Percentiles rank a stretch among this genome's conserved stretches.
phyloP scores from a whole-genome alignment of 1,284 basidiomycete species.

The Blastosporella zonata region DNA sequence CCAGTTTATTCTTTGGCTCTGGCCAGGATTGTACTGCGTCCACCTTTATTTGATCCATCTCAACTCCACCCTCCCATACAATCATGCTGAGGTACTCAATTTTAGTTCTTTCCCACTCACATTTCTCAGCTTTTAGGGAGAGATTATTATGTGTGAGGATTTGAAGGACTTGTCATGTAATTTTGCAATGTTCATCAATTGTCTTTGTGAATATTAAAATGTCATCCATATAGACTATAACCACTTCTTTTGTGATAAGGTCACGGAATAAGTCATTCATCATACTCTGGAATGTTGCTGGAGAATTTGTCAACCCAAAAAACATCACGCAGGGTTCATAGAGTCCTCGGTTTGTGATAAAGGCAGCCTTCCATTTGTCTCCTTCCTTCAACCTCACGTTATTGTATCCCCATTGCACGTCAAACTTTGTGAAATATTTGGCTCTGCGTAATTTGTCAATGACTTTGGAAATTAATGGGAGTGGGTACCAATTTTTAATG shows the following conservation, averaged over 20 bases:
- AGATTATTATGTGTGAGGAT: constrained; percentile 34
- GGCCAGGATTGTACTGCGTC: constrained; percentile 15
- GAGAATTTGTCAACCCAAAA: constrained; percentile 33
- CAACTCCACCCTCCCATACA: constrained; percentile 17
- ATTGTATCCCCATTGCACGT: constrained; percentile 24
- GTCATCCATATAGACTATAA: constrained; percentile 22
- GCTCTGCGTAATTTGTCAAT: constrained; percentile 27
- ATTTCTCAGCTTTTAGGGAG: constrained; percentile 36
- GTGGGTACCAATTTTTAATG: constrained; percentile 33
- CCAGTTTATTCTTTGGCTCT: neutral
- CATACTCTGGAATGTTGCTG: constrained; percentile 28
- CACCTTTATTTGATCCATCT: constrained; percentile 32
- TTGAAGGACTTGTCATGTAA: neutral
- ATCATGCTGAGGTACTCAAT: constrained; percentile 25
- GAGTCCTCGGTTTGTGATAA: constrained; percentile 29
- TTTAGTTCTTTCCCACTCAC: constrained; percentile 15
- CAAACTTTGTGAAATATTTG: constrained; percentile 33
- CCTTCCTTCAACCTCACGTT: constrained; percentile 32
- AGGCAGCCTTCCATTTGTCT: constrained; percentile 34
- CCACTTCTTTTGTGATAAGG: constrained; percentile 18
- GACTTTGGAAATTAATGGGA: constrained; percentile 35
- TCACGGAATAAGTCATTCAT: constrained; percentile 26
- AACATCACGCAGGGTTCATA: constrained; percentile 34
- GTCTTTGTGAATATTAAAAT: constrained; percentile 16
- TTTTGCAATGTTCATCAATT: constrained; percentile 17